Evolutionary conservation across 2,329 filamentous ascomycete species (phyloP).

Genomic region (Penicillium janthinellum): DNA sequence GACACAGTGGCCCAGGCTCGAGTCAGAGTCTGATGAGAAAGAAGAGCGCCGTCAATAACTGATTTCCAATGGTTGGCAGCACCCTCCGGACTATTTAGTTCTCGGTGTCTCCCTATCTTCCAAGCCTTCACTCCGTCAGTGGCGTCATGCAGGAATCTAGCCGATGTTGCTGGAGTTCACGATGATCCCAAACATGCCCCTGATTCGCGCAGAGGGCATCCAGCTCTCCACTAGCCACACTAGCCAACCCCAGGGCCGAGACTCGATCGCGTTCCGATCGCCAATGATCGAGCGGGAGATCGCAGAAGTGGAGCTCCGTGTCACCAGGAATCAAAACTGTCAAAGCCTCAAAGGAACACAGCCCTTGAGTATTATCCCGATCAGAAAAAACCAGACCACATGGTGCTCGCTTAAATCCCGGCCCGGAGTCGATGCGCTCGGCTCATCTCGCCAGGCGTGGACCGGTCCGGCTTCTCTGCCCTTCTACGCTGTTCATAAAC

Average conservation of each 20-base stretch:
- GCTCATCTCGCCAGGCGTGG: not conserved
- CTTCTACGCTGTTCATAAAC: not conserved
- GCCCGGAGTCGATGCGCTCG: not conserved
- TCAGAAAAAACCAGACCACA: not conserved
- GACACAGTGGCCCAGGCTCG: not conserved
- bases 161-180: not conserved
- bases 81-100: not conserved
- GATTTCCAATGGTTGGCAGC: not conserved
- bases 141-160: conserved; percentile 1
- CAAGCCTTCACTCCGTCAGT: not conserved
- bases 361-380: not conserved
- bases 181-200: not conserved
- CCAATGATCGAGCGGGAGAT: conserved; percentile 2
- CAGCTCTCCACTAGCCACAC: not conserved
- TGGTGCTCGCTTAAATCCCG: not conserved
- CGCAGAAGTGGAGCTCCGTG: not conserved
- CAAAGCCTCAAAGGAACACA: not conserved
- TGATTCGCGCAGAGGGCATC: not conserved
- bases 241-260: not conserved
- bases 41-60: not conserved
- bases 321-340: no score
- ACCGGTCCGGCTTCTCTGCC: not conserved
- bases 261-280: not conserved
- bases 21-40: not conserved
- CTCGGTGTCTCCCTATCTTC: not conserved